Percentiles rank a stretch among this genome's conserved stretches.
phyloP scores from a whole-genome alignment of 2,329 filamentous ascomycete genomes.

The Penicillium palitans region DNA sequence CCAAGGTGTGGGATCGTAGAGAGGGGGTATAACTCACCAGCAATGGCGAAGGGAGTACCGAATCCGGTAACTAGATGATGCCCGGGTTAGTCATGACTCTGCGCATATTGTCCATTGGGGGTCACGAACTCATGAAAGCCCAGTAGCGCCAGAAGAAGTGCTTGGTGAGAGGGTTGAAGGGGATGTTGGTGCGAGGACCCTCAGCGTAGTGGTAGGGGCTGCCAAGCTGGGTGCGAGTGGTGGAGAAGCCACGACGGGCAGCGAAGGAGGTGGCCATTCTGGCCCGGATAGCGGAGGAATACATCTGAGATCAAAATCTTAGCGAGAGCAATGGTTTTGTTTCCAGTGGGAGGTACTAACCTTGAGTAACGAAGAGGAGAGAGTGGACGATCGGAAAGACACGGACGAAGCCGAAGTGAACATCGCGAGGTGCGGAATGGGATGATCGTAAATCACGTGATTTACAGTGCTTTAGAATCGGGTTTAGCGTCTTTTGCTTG shows the following conservation, averaged over 20 bases:
- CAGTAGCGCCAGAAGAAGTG: constrained; percentile 84
- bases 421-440: constrained; percentile 28
- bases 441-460: constrained; percentile 21
- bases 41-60: constrained; percentile 61
- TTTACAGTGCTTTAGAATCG: not conserved
- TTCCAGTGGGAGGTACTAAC: constrained; percentile 27
- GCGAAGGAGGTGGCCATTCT: constrained; percentile 61
- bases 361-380: constrained; percentile 33
- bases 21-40: constrained; percentile 52
- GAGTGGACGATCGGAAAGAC: constrained; percentile 26
- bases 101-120: constrained; percentile 2
- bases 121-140: constrained; percentile 67
- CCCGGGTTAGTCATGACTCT: constrained; percentile 39
- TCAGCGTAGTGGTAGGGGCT: constrained; percentile 99
- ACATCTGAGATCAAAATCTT: constrained; percentile 62
- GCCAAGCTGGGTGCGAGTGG: constrained; percentile 78
- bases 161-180: constrained; percentile 92
- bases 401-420: constrained; percentile 26
- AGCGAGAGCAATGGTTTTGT: constrained; percentile 38
- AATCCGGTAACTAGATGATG: constrained; percentile 56
- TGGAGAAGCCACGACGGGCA: constrained; percentile 90
- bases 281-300: constrained; percentile 66
- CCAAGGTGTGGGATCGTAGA: not conserved
- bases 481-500: not conserved
- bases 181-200: constrained; percentile 89